Base-by-base conservation (phyloP, 176 grass and related monocot species). In the Ensete glaucum region DNA sequence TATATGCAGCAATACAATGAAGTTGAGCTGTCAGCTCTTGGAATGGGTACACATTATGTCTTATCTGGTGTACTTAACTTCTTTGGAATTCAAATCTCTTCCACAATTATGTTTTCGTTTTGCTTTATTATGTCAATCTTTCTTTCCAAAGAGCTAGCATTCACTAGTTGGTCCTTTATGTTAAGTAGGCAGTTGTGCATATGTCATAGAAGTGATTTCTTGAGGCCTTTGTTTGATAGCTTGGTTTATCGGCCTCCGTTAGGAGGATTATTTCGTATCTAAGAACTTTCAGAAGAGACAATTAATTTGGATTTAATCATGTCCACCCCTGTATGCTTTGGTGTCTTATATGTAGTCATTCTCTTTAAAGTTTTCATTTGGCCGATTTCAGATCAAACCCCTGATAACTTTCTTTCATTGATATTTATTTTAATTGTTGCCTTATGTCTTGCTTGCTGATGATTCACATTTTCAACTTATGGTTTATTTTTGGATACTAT, bases 1-100 rank as follows among this genome's bases (percentile, higher is more conserved):
- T 54, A 72, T 72, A 72, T 72, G 70, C 70, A 72, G 10, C 70
- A 72, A 24, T 50, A 72, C 17, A 72, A 72, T 72, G 70, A 72
- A 72, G 70, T 72, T 9, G 70, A 72, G 51, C 20, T 72, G 50
- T 72, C 70, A 24, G 70, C 70, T 72, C 70, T 72, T 53, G 70
- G 70, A 72, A 72, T 72, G 70, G 70, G 70, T 72, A 72, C 20
- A 43, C 34, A 43, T 43, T 43, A 9, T 21, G 25, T 12, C 9
- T 53, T 72, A 50, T 14, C 11, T 24, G 13, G 9, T 53, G 20
- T 23, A 53, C 53, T 15, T 24, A 5, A 20, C 34, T 54, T 21
- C 20, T 11, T 24, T 65, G 9, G 11, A 1, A 12, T 65, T 9
- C 12, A 24, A 43, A 4, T 43, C 2, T 65, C 11, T 26, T 65